These are phyloP conservation scores for Sequoiadendron giganteum DNA, from an alignment of 75 land plant genomes.

Conservation along the genomic window DNA sequence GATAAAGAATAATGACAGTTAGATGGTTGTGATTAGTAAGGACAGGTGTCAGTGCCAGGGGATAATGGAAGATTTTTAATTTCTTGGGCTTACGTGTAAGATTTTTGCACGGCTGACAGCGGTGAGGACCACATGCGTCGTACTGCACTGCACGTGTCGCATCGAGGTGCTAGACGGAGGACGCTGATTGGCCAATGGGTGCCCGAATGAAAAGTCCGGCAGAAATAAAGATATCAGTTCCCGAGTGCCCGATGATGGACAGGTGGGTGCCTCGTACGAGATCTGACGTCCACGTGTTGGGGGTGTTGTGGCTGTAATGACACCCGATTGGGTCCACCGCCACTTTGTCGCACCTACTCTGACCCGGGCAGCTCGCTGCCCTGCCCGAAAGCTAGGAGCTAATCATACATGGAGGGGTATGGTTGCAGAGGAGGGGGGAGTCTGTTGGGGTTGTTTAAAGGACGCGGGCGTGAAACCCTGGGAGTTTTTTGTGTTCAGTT, in stretches of 20 bases:
- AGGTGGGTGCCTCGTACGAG: not conserved
- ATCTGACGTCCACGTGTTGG: not conserved
- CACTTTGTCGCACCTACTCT: slow-evolving; percentile 18
- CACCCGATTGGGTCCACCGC: slow-evolving; percentile 5
- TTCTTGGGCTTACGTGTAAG: not conserved
- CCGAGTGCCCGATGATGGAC: not conserved
- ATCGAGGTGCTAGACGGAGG: not conserved
- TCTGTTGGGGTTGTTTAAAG: not conserved
- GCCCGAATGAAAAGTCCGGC: not conserved
- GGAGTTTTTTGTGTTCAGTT: not conserved
- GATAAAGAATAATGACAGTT: not conserved
- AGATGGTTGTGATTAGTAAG: not conserved
- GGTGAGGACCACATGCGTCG: slow-evolving; percentile 5
- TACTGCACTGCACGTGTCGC: slow-evolving; percentile 9
- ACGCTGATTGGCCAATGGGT: not conserved
- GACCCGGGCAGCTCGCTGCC: not conserved
- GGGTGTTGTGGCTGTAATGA: not conserved
- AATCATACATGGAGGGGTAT: not conserved
- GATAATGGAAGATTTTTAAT: not conserved
- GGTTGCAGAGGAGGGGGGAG: not conserved
- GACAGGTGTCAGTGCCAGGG: not conserved
- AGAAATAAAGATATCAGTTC: slow-evolving; percentile 14
- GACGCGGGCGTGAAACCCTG: not conserved
- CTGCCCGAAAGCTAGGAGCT: not conserved
- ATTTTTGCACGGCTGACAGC: not conserved